phyloP scores from a whole-genome alignment of 2,329 filamentous ascomycete genomes.

The Parasarocladium wereldwijsianum region DNA sequence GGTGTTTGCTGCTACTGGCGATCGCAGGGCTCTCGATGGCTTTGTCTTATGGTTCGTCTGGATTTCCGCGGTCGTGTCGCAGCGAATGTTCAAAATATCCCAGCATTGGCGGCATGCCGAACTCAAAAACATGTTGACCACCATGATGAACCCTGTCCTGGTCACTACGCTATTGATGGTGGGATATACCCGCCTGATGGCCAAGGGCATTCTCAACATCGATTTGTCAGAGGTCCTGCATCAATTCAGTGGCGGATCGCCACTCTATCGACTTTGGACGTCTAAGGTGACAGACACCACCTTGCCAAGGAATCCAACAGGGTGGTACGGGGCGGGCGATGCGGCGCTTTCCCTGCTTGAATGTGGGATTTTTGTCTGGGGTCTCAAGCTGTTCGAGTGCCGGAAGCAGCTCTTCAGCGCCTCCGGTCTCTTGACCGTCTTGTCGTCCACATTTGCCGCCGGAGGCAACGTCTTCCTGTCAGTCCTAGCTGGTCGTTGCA shows the following conservation, averaged over 20 bases:
- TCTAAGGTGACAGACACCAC: constrained; percentile 5
- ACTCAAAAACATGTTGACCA: constrained; percentile 18
- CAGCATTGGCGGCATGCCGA: constrained; percentile 5
- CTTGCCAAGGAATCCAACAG: constrained; percentile 7
- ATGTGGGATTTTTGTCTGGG: constrained; percentile 36
- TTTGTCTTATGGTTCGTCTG: constrained; percentile 34
- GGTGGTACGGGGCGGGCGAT: constrained; percentile 31
- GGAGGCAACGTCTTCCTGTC: constrained; percentile 26
- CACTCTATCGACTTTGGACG: constrained; percentile 21
- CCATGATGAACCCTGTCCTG: constrained; percentile 32
- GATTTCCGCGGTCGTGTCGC: constrained; percentile 24
- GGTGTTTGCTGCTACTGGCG: constrained; percentile 16
- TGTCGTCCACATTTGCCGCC: constrained; percentile 22
- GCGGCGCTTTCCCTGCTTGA: constrained; percentile 32
- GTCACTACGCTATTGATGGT: constrained; percentile 28
- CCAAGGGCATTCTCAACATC: constrained; percentile 12
- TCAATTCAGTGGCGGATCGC: constrained; percentile 18
- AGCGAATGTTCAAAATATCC: constrained; percentile 18
- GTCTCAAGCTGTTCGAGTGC: constrained; percentile 37
- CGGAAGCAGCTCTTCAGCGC: constrained; percentile 28
- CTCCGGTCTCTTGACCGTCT: constrained; percentile 23
- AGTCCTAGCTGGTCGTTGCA: constrained; percentile 18
- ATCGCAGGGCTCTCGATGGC: constrained; percentile 28
- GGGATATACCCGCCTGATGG: constrained; percentile 26
- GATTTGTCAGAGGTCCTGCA: constrained; percentile 15